A percentile compares a stretch with the other conserved stretches of the same genome.
These are phyloP conservation scores for Blastocystis sp. DNA, from an alignment of 352 stramenopile genomes.

Conservation along the genomic window DNA sequence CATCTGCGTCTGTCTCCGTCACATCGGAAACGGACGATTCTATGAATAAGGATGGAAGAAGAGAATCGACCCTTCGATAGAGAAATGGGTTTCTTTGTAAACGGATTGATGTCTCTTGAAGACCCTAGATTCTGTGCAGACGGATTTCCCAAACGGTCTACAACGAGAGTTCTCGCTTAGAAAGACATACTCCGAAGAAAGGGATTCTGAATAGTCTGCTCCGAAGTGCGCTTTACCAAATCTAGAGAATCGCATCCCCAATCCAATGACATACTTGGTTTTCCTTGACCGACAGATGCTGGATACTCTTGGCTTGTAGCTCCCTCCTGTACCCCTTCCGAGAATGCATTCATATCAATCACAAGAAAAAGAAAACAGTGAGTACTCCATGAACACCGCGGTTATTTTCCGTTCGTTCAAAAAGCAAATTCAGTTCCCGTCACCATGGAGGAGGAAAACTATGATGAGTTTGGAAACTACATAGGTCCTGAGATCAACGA, in stretches of 20 bases:
- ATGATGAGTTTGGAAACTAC: conserved; percentile 99
- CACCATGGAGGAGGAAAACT: conserved; percentile 85
- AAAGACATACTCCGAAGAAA: background rate
- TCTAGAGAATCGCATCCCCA: no score
- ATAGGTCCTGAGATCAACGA: conserved; percentile 87
- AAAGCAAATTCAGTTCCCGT: background rate
- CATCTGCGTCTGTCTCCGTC: background rate
- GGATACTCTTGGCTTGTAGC: no score
- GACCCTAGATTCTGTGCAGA: background rate
- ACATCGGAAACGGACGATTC: background rate
- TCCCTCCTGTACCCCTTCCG: no score
- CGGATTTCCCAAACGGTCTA: background rate
- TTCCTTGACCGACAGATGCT: no score
- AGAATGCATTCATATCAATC: no score
- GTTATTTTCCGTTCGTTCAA: background rate
- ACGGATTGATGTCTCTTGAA: background rate
- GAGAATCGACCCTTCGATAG: background rate
- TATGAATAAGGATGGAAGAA: background rate
- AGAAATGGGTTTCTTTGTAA: background rate
- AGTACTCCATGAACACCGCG: no score
- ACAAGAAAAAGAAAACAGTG: no score
- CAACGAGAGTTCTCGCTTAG: background rate
- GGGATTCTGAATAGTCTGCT: background rate
- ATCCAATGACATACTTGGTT: no score
- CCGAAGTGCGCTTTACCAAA: no score